Evolutionary conservation across 768 basidiomycete species (phyloP).

Genomic region (Termitomyces sp.): DNA sequence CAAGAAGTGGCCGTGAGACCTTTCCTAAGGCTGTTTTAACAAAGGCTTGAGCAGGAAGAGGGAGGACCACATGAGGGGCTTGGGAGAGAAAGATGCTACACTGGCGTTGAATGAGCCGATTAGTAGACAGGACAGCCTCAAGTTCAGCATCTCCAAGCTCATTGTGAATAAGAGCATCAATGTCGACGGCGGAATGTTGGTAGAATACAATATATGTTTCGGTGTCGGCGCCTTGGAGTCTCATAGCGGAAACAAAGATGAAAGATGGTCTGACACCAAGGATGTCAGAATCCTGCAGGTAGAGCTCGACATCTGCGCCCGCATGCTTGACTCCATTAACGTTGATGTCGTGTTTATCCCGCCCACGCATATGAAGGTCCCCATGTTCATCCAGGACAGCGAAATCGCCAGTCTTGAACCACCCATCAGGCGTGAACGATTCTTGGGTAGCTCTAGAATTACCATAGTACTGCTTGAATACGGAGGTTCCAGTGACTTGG

Average conservation of each 20-base stretch:
- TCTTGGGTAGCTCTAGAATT: constrained; percentile 44
- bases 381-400: constrained; percentile 35
- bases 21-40: too few species aligned
- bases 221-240: constrained; percentile 33
- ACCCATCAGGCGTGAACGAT: constrained; percentile 47
- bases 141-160: constrained; percentile 20
- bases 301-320: constrained; percentile 32
- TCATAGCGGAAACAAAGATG: constrained; percentile 35
- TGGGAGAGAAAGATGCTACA: too few species aligned
- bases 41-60: too few species aligned
- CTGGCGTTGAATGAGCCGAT: too few species aligned
- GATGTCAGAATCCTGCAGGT: constrained; percentile 31
- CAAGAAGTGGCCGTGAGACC: too few species aligned
- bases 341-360: constrained; percentile 41
- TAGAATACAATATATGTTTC: constrained; percentile 44
- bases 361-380: constrained; percentile 32
- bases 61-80: too few species aligned
- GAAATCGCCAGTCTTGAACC: constrained; percentile 62
- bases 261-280: constrained; percentile 30
- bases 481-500: constrained; percentile 36
- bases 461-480: constrained; percentile 43
- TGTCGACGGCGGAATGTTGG: constrained; percentile 19
- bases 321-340: constrained; percentile 39
- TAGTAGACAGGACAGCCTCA: too few species aligned
- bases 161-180: constrained; percentile 14